phyloP scores from a whole-genome alignment of 108 stramenopile species.

The Discostella pseudostelligera region DNA sequence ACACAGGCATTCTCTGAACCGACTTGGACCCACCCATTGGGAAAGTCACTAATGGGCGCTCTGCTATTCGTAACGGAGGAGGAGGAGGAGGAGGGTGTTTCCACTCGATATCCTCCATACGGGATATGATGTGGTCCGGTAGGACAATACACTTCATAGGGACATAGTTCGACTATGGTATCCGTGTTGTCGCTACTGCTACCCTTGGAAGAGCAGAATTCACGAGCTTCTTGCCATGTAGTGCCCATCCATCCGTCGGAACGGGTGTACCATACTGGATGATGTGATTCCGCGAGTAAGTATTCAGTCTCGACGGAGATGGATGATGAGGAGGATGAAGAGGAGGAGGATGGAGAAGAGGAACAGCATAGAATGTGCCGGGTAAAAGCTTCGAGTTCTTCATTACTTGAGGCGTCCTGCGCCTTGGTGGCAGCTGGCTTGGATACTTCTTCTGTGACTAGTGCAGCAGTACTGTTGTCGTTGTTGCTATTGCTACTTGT shows the following conservation, averaged over 20 bases:
- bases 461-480: not conserved
- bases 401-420: not conserved
- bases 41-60: constrained; percentile 2
- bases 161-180: not conserved
- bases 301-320: not conserved
- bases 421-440: too few relatives aligned
- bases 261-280: constrained; percentile 5
- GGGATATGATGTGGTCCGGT: constrained; percentile 6
- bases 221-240: not conserved
- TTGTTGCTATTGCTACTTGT: too few relatives aligned
- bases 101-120: not conserved
- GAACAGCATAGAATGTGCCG: constrained; percentile 5
- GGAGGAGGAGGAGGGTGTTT: too few relatives aligned
- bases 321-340: not conserved
- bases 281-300: not conserved
- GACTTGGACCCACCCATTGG: constrained; percentile 6
- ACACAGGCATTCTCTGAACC: constrained; percentile 4
- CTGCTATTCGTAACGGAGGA: not conserved
- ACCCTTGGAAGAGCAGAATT: not conserved
- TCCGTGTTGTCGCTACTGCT: not conserved
- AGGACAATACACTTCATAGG: constrained; percentile 5
- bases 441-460: not conserved
- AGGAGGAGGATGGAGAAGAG: not conserved
- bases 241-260: constrained; percentile 1
- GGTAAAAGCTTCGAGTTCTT: not conserved